phyloP scores from a whole-genome alignment of 78 protist species.

The Monosiga brevicollis region DNA sequence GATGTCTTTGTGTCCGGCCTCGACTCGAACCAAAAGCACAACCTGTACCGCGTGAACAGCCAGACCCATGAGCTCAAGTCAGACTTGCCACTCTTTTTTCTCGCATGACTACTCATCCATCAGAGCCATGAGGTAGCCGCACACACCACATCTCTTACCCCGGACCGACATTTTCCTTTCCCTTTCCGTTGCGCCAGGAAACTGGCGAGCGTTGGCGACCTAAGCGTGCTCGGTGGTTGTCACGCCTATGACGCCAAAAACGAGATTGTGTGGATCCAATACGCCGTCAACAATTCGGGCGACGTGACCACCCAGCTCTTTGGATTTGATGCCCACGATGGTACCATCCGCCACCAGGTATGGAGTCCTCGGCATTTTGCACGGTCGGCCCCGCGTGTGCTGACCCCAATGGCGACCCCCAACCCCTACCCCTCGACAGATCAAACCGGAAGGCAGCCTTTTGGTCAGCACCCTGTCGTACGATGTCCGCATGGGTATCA shows the following conservation, averaged over 20 bases:
- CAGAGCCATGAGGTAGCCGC: no score
- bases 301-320: background rate
- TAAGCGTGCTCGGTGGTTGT: background rate
- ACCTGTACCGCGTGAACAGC: background rate
- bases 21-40: background rate
- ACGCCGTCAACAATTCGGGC: background rate
- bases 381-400: no score
- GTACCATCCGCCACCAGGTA: background rate
- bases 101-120: no score
- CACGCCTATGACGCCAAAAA: background rate
- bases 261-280: background rate
- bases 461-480: background rate
- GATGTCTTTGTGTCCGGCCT: background rate
- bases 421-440: no score
- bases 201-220: background rate
- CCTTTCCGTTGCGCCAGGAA: background rate
- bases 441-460: background rate
- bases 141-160: no score
- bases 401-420: no score
- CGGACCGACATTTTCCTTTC: no score
- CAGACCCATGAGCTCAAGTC: background rate
- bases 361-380: no score
- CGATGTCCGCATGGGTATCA: background rate
- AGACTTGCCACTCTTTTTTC: no score
- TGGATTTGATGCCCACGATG: background rate